Base-by-base conservation (phyloP, 192 early-diverging fungal species). In the Linnemannia hyalina region DNA sequence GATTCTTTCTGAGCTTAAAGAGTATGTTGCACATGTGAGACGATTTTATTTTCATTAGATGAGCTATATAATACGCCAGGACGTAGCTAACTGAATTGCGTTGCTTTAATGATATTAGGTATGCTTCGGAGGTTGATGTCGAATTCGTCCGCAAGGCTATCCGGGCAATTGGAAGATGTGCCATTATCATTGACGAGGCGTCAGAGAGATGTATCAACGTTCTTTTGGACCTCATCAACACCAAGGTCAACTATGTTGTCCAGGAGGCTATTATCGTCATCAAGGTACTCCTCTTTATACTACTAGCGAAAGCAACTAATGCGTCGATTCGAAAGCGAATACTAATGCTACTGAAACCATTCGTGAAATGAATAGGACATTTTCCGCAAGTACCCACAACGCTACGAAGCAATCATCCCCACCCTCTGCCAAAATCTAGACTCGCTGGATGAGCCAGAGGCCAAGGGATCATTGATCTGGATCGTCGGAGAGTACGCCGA, bases 401-500 rank as follows among this genome's bases (percentile, higher is more conserved):
- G 91, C 49, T 98, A 98, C 82, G 96, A 96, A 74, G 94, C 92
- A 36, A 95, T 97, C 20, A 96, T 97, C 70, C 92, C 95, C 22
- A 93, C 94, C 0, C 90, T 99, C 36, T 99, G 98, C 91, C 94
- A 98, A 78, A 95, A 97, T 82, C 82, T 98, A 9, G 98, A 99
- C 74, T 92, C 91, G 5, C 86, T 99, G 52, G 95, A 97, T 84
- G 98, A 98, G 87, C 95, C 97, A 6, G 96, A 97, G 32, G 97
- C 98, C 9, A 95, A 95, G 49, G 97, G 95, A 15, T 95, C 97
- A 3, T 83, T 98, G 74, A 95, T 98, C 81, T 99, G 98, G 98
- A 97, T 98, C 75, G 88, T 99, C 89, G 98, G 98, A 80, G 97
- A 99, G 82, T 98, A 99, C 85, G 95, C 97, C 11, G 96, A 98